phyloP scores from a whole-genome alignment of 768 basidiomycete genomes.

The Scleroderma bovista region DNA sequence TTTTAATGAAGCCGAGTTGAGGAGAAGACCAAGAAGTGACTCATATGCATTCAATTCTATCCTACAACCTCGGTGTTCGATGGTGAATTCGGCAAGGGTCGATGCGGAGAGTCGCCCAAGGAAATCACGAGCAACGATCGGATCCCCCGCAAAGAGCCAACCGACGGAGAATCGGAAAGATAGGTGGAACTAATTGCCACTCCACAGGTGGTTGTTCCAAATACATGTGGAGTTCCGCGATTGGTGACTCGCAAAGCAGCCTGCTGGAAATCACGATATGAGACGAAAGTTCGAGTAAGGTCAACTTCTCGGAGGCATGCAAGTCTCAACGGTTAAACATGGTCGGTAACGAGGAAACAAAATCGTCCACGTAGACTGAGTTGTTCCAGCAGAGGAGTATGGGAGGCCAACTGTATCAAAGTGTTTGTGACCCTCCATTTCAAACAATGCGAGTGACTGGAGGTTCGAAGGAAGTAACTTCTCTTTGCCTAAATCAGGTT shows the following conservation, averaged over 20 bases:
- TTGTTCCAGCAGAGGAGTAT: not conserved
- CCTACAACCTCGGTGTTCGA: not conserved
- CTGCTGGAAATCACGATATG: not conserved
- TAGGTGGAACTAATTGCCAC: not conserved
- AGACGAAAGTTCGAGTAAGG: not conserved
- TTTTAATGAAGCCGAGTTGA: not conserved
- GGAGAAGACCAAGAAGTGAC: not conserved
- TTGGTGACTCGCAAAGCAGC: not conserved
- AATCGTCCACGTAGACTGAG: not conserved
- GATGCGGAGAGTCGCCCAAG: not conserved
- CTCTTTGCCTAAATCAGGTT: not conserved
- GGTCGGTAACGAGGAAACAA: not conserved
- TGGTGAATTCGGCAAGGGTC: conserved; percentile 1
- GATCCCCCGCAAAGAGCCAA: conserved; percentile 3
- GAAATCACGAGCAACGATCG: not conserved
- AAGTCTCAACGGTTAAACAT: not conserved
- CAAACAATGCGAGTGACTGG: conserved; percentile 2
- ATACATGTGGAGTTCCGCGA: not conserved
- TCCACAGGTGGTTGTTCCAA: not conserved
- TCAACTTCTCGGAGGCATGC: not conserved
- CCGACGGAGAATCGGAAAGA: conserved; percentile 1
- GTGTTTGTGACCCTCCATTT: not conserved
- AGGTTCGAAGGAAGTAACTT: conserved; percentile 3
- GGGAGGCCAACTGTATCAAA: not conserved
- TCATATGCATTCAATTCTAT: not conserved